phyloP scores from a whole-genome alignment of 2,329 filamentous ascomycete genomes.

The Penicillium paneum region DNA sequence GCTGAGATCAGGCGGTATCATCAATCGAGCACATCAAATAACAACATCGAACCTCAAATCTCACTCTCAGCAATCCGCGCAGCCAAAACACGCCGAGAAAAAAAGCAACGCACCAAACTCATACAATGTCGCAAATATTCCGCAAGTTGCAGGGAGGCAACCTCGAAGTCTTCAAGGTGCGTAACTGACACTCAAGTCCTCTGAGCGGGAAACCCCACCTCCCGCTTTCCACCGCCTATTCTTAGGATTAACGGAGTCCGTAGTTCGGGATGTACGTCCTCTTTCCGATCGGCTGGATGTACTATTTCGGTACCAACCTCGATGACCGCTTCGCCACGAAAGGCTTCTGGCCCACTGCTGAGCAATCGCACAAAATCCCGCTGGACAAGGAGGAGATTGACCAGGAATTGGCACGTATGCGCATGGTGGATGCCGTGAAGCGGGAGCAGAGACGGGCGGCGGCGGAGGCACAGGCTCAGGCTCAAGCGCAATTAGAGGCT shows the following conservation, averaged over 20 bases:
- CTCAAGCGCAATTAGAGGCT: conserved; percentile 14
- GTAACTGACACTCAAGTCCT: conserved; percentile 13
- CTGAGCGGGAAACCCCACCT: background rate
- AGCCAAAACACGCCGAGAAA: background rate
- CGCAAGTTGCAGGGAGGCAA: conserved; percentile 74
- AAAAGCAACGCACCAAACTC: conserved; percentile 4
- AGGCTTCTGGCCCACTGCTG: conserved; percentile 84
- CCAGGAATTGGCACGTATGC: conserved; percentile 70
- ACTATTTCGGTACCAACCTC: conserved; percentile 98
- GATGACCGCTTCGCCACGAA: conserved; percentile 85
- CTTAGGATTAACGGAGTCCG: background rate
- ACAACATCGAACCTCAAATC: too few species aligned
- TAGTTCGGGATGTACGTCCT: conserved; percentile 98
- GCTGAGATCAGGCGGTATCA: background rate
- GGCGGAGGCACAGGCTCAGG: conserved; percentile 19
- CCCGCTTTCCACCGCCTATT: background rate
- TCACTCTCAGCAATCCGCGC: background rate
- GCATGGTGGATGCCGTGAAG: conserved; percentile 48
- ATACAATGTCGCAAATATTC: conserved; percentile 40
- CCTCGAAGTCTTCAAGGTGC: conserved; percentile 91
- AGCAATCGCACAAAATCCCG: conserved; percentile 53
- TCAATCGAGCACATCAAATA: background rate
- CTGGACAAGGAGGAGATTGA: conserved; percentile 61
- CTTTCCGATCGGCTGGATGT: conserved; percentile 99
- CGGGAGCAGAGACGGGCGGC: conserved; percentile 47